Base-by-base conservation (phyloP, 1,139 yeast genomes). In the Entelexis sorbosivorans region DNA sequence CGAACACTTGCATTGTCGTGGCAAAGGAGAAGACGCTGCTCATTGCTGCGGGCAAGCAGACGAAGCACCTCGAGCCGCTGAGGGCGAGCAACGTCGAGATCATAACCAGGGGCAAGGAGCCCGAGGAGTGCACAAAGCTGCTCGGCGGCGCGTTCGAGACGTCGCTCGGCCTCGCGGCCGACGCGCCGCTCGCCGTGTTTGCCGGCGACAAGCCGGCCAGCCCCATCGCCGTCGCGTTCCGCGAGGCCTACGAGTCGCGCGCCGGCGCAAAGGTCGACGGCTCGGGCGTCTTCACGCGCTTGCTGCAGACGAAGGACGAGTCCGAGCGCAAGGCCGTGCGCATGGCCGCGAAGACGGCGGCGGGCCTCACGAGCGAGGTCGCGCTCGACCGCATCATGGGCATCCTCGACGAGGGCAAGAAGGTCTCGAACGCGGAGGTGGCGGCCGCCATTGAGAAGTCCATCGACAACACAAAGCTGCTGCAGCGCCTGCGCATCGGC, bases 381-480 rank as follows among this genome's bases (percentile, higher is more conserved):
- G 82, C 91, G 68, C 82, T 89, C 38, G 89, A 88, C 63, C 94
- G 88, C 63, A 85, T 91, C 89, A 83, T 87, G 64, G 76, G 77
- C 51, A 77, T 85, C 52, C 85, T 91, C 35, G 97, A 91, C 66
- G 95, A 87, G 61, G 97, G 88, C 59, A 71, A 76, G 59, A 80
- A 79, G 59, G 79, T 87, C 46, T 71, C 93, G 35, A 89, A 91
- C 66, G 69, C 79, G 13, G 78, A 80, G 62, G 69, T 91, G 48
- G 77, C 89, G 49, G 94, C 87, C 59, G 77, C 75, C 61, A 74
- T 91, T 49, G 96, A 89, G 65, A 79, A 75, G 63, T 83, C 81
- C 65, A 83, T 91, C 59, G 96, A 88, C 59, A 85, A 79, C 60
- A 73, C 75, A 54, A 80, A 77, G 62, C 84, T 87, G 73, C 78